Conservation (phyloP, 2,329 filamentous ascomycete species). For the Exophiala xenobiotica region DNA sequence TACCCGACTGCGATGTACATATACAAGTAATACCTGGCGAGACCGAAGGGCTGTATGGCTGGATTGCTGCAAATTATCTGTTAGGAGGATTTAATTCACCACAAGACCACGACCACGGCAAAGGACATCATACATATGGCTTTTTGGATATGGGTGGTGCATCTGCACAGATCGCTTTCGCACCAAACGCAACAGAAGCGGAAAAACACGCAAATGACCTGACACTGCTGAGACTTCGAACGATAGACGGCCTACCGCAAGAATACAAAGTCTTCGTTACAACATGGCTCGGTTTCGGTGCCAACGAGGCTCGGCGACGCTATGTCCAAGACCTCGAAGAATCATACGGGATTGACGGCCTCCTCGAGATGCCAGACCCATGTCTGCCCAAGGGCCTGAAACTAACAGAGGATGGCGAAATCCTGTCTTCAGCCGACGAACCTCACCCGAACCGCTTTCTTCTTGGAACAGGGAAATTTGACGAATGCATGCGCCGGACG, state of each 20-base stretch:
- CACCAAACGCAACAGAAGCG: conserved; percentile 87
- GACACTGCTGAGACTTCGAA: conserved; percentile 80
- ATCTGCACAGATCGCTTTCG: conserved; percentile 96
- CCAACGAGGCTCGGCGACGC: conserved; percentile 82
- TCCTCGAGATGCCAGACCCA: conserved; percentile 77
- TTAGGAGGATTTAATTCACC: conserved; percentile 85
- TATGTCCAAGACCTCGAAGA: conserved; percentile 78
- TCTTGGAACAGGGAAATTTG: conserved; percentile 81
- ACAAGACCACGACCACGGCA: conserved; percentile 70
- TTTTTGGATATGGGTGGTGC: conserved; percentile 98
- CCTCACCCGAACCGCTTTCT: conserved; percentile 47
- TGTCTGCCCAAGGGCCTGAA: conserved; percentile 79
- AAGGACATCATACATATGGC: conserved; percentile 89
- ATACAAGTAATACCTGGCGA: conserved; percentile 94
- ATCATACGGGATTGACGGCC: conserved; percentile 58
- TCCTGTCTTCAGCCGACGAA: conserved; percentile 41
- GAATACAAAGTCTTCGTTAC: conserved; percentile 94
- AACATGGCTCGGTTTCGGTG: conserved; percentile 97
- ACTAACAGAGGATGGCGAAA: conserved; percentile 69
- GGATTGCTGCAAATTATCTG: conserved; percentile 95
- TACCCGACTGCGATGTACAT: conserved; percentile 86
- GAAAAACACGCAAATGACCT: conserved; percentile 86
- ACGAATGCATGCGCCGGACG: conserved; percentile 77
- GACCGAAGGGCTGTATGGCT: conserved; percentile 93
- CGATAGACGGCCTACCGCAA: conserved; percentile 69